Evolutionary conservation across 768 basidiomycete genomes (phyloP).

Genomic region (Lactarius akahatsu): DNA sequence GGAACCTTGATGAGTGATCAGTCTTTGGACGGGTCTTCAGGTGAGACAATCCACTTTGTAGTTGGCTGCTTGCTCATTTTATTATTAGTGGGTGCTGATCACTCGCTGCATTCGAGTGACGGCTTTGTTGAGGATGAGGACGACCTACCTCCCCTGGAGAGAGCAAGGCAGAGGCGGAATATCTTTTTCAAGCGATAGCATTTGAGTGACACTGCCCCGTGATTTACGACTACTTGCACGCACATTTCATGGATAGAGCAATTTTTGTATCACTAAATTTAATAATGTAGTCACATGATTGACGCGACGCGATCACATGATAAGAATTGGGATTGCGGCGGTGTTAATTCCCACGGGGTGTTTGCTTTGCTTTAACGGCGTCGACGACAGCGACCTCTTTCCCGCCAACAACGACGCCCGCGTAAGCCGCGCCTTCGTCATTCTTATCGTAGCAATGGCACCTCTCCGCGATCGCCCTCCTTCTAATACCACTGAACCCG

Average conservation of each 20-base stretch:
- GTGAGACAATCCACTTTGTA: slow-evolving; percentile 2
- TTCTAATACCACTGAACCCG: slow-evolving; percentile 61
- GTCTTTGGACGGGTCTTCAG: slow-evolving; percentile 27
- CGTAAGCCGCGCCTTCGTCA: not conserved
- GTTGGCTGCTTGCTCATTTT: not conserved
- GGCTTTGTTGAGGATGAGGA: slow-evolving; percentile 46
- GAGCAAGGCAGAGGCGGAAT: slow-evolving; percentile 53
- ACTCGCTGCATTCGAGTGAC: slow-evolving; percentile 20
- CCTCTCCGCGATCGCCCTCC: slow-evolving; percentile 59
- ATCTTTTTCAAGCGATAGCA: slow-evolving; percentile 32
- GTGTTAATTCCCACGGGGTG: slow-evolving; percentile 25
- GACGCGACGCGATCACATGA: slow-evolving; percentile 29
- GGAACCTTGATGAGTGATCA: slow-evolving; percentile 22
- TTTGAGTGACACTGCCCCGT: not conserved
- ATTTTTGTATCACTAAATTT: slow-evolving; percentile 18
- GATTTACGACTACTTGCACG: slow-evolving; percentile 13
- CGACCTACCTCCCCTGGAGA: slow-evolving; percentile 66
- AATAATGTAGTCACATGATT: slow-evolving; percentile 18
- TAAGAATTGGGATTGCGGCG: slow-evolving; percentile 11
- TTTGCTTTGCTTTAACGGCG: slow-evolving; percentile 15
- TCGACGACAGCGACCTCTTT: slow-evolving; percentile 6
- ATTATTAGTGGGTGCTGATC: slow-evolving; percentile 19
- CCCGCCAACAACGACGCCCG: slow-evolving; percentile 3
- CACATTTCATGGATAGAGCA: slow-evolving; percentile 11
- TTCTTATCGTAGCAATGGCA: slow-evolving; percentile 36